A percentile compares a stretch with the other conserved stretches of the same genome.
Evolutionary conservation across 345 rosid genomes (phyloP).

Genomic region (Turritis glabra): DNA sequence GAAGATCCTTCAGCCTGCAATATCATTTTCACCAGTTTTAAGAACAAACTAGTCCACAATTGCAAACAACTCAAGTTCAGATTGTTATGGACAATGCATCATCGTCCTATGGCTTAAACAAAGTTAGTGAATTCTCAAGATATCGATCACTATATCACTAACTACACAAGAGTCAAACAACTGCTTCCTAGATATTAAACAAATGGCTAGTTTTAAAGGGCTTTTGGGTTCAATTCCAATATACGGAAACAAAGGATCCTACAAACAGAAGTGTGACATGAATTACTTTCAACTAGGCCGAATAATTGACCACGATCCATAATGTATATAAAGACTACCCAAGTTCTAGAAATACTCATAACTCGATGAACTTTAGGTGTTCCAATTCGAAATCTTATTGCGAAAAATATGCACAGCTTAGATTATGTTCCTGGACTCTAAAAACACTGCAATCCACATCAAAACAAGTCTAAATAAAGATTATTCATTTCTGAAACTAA

Average conservation of each 20-base stretch:
- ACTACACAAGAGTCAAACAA: neutral
- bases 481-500: neutral
- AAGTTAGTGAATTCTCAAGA: neutral
- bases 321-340: neutral
- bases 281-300: neutral
- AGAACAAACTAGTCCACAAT: neutral
- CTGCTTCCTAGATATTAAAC: neutral
- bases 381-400: neutral
- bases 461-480: neutral
- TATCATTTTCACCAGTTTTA: neutral
- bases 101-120: neutral
- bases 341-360: neutral
- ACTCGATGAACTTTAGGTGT: no score
- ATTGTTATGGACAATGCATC: neutral
- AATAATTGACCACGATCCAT: no score
- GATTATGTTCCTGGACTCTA: no score
- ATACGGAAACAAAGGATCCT: neutral
- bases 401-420: neutral
- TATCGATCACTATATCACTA: neutral
- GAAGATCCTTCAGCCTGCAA: conserved; percentile 89
- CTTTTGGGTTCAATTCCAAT: neutral
- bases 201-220: neutral
- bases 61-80: neutral
- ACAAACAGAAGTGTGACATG: neutral
- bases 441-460: neutral